Evolutionary conservation across 257 asterid genomes (phyloP).

Genomic region (Solanum dulcamara): DNA sequence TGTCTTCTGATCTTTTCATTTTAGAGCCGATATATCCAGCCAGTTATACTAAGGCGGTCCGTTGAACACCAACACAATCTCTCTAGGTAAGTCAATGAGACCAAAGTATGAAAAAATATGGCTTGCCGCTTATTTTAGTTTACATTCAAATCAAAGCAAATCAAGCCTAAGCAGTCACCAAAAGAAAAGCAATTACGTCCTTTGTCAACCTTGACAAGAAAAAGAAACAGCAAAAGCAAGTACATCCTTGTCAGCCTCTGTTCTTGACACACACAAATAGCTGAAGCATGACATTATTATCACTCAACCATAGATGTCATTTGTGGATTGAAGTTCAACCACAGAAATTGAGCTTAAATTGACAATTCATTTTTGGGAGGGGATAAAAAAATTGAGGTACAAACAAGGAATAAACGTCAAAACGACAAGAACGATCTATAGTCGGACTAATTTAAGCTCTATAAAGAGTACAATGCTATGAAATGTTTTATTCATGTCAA

Average conservation of each 20-base stretch:
- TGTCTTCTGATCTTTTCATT: background rate
- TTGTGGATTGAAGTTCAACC: background rate
- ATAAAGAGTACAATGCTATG: background rate
- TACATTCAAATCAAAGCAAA: background rate
- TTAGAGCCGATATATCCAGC: background rate
- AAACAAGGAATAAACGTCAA: background rate
- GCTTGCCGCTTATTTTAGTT: background rate
- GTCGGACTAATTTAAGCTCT: background rate
- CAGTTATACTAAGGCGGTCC: background rate
- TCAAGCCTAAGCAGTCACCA: background rate
- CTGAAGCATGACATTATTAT: background rate
- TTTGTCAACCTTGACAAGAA: background rate
- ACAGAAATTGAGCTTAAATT: background rate
- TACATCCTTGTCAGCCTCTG: background rate
- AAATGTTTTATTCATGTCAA: background rate
- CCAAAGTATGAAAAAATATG: background rate
- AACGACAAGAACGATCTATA: background rate
- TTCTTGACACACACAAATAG: background rate
- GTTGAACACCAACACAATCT: background rate
- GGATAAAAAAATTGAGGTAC: background rate
- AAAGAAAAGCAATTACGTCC: background rate
- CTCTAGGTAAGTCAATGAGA: background rate
- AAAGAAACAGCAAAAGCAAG: background rate
- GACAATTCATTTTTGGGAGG: background rate
- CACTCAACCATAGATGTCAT: background rate